Evolutionary conservation across 1,284 basidiomycete genomes (phyloP).

Genomic region (Serendipita sp.): DNA sequence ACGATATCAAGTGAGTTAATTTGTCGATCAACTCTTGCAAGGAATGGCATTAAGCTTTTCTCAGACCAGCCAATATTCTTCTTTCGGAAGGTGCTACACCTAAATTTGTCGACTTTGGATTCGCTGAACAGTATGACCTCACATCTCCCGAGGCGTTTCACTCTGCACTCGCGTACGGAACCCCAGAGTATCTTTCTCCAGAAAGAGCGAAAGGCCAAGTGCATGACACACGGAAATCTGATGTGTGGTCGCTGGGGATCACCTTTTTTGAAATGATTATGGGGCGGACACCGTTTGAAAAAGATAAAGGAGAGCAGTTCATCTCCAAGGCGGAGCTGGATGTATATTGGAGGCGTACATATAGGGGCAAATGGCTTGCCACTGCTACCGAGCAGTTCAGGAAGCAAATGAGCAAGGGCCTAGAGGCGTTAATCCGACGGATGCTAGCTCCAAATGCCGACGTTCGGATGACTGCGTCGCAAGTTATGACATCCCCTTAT

Average conservation of each 20-base stretch:
- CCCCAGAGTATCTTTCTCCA: slow-evolving; percentile 85
- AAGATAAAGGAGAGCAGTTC: slow-evolving; percentile 31
- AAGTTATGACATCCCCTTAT: slow-evolving; percentile 52
- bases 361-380: slow-evolving; percentile 72
- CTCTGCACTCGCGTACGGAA: slow-evolving; percentile 74
- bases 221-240: slow-evolving; percentile 85
- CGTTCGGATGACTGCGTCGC: slow-evolving; percentile 47
- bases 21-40: background rate
- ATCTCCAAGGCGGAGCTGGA: slow-evolving; percentile 45
- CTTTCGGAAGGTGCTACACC: slow-evolving; percentile 49
- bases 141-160: slow-evolving; percentile 54
- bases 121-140: slow-evolving; percentile 67
- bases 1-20: slow-evolving; percentile 75
- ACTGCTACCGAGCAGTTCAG: slow-evolving; percentile 54
- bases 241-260: slow-evolving; percentile 85
- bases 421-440: slow-evolving; percentile 49
- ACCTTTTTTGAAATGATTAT: slow-evolving; percentile 86
- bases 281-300: slow-evolving; percentile 84
- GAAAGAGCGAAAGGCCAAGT: slow-evolving; percentile 71
- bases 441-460: slow-evolving; percentile 71
- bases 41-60: background rate
- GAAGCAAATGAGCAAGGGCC: slow-evolving; percentile 18
- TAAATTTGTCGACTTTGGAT: slow-evolving; percentile 84
- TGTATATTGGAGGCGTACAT: slow-evolving; percentile 71
- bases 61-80: slow-evolving; percentile 76